These are phyloP conservation scores for Lathyrus sativus DNA, from an alignment of 306 rosid species.

Conservation along the genomic window DNA sequence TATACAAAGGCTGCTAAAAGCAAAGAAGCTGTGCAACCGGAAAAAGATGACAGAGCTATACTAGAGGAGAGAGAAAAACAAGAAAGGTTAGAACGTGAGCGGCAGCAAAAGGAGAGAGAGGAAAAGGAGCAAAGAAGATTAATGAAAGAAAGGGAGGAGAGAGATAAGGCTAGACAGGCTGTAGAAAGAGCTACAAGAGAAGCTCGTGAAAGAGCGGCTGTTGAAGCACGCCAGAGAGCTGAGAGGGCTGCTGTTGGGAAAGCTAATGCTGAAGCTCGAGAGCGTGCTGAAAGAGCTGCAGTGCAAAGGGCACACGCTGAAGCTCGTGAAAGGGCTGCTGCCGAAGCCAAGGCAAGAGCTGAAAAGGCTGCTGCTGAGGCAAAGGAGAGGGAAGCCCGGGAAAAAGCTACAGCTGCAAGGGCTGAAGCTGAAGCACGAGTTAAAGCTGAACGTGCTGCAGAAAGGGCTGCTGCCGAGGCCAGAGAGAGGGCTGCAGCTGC, in stretches of 20 bases:
- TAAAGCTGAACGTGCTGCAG: constrained; percentile 85
- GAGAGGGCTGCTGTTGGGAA: constrained; percentile 84
- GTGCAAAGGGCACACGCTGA: constrained; percentile 96
- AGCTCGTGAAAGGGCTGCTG: constrained; percentile 98
- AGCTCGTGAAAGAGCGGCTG: constrained; percentile 95
- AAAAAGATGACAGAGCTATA: constrained; percentile 64
- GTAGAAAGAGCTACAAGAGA: constrained; percentile 99
- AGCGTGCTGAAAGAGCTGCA: constrained; percentile 95
- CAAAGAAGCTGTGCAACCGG: constrained; percentile 65
- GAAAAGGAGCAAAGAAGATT: constrained; percentile 68
- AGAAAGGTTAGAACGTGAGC: constrained; percentile 69
- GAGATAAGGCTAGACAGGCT: constrained; percentile 83
- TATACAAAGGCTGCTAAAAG: constrained; percentile 66
- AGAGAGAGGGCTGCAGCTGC: constrained; percentile 78
- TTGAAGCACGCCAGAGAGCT: constrained; percentile 82
- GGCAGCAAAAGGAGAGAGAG: constrained; percentile 66
- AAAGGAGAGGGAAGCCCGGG: constrained; percentile 49
- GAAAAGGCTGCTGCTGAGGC: constrained; percentile 69
- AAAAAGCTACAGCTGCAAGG: constrained; percentile 51
- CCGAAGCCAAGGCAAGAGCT: constrained; percentile 75
- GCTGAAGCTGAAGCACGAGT: constrained; percentile 77
- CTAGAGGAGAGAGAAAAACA: constrained; percentile 61
- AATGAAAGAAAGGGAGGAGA: constrained; percentile 69
- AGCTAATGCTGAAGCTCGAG: constrained; percentile 89
- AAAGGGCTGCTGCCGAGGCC: constrained; percentile 74